Evolutionary conservation across 306 rosid genomes (phyloP).

Genomic region (Lathyrus aphaca): DNA sequence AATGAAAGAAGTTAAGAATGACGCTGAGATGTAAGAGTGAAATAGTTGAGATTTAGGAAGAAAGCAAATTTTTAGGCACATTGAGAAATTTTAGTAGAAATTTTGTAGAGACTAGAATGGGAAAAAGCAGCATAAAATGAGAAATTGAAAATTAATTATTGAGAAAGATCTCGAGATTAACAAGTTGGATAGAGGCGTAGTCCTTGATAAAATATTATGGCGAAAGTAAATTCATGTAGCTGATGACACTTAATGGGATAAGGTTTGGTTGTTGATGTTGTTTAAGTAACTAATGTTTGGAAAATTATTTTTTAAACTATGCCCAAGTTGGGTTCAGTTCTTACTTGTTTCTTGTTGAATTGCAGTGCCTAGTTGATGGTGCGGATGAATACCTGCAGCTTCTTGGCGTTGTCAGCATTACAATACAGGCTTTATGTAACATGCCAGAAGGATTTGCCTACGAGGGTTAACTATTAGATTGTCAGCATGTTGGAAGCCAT

Average conservation of each 20-base stretch:
- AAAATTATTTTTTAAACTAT: not conserved
- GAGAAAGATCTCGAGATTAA: no score
- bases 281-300: constrained; percentile 12
- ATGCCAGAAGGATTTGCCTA: constrained; percentile 65
- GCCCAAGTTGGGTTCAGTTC: constrained; percentile 12
- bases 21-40: not conserved
- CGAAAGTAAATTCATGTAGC: no score
- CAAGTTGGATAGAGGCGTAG: no score
- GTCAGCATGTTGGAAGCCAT: constrained; percentile 2
- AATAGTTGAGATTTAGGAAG: not conserved
- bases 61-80: not conserved
- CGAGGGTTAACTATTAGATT: constrained; percentile 35
- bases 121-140: not conserved
- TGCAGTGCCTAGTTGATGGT: constrained; percentile 86
- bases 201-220: no score
- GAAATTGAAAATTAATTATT: not conserved
- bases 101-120: not conserved
- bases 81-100: not conserved
- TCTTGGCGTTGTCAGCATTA: constrained; percentile 73
- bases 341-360: constrained; percentile 40
- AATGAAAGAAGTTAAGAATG: not conserved
- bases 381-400: constrained; percentile 93
- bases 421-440: constrained; percentile 67
- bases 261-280: no score
- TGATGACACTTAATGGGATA: no score